phyloP scores from a whole-genome alignment of 1,284 basidiomycete genomes.

The Neolentinus lepideus region DNA sequence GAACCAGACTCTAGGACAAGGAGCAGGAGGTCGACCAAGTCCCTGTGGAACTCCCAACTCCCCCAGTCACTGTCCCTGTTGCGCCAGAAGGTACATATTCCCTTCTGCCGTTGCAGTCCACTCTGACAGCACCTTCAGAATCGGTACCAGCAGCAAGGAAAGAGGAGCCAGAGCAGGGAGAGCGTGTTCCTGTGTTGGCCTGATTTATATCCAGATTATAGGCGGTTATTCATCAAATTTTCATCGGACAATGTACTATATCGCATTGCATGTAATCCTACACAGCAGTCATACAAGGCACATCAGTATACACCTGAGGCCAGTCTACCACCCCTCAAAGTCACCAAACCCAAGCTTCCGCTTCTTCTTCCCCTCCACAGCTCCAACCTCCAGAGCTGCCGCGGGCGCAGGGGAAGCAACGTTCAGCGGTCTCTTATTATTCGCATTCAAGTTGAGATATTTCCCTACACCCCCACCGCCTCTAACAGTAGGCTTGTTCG shows the following conservation, averaged over 20 bases:
- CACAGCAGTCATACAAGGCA: not conserved
- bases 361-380: constrained; percentile 59
- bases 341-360: constrained; percentile 74
- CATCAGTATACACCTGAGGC: no score
- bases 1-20: not conserved
- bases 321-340: constrained; percentile 60
- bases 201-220: constrained; percentile 17
- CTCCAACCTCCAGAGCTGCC: not conserved
- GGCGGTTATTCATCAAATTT: not conserved
- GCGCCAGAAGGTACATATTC: constrained; percentile 18
- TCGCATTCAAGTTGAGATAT: constrained; percentile 47
- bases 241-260: not conserved
- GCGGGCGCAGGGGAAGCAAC: constrained; percentile 5
- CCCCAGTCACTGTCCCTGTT: not conserved
- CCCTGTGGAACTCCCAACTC: not conserved
- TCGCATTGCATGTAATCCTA: not conserved
- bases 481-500: constrained; percentile 20
- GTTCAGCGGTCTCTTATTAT: constrained; percentile 31
- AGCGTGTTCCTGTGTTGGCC: constrained; percentile 37
- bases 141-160: constrained; percentile 6
- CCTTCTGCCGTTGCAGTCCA: not conserved
- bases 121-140: not conserved
- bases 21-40: constrained; percentile 4
- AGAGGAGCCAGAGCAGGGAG: constrained; percentile 15
- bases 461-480: constrained; percentile 44